A percentile compares a stretch with the other conserved stretches of the same genome.
These are phyloP conservation scores for Dunaliella primolecta DNA, from an alignment of 139 green algal genomes.

Conservation along the genomic window DNA sequence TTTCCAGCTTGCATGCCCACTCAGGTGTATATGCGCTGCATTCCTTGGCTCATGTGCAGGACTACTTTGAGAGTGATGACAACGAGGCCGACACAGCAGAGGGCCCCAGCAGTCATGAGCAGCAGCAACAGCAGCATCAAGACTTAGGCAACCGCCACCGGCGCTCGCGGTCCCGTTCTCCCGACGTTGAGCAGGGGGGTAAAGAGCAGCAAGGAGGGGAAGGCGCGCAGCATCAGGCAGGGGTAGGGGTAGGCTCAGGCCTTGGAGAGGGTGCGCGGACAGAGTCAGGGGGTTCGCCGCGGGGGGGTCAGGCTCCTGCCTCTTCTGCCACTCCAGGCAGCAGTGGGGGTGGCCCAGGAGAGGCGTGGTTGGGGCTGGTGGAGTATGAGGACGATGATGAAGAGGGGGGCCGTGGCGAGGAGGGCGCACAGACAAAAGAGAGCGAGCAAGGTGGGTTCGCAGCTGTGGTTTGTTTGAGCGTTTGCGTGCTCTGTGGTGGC, in stretches of 20 bases:
- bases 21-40: too few relatives aligned
- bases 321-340: not conserved
- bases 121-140: constrained; percentile 3
- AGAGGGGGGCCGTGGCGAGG: not conserved
- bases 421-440: too few relatives aligned
- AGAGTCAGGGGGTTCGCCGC: not conserved
- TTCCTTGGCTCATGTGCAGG: too few relatives aligned
- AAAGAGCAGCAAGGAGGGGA: not conserved
- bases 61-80: constrained; percentile 15
- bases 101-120: not conserved
- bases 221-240: constrained; percentile 1
- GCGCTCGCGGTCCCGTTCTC: not conserved
- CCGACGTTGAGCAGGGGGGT: not conserved
- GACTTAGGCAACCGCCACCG: not conserved
- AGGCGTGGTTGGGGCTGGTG: constrained; percentile 11
- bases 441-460: not conserved
- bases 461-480: not conserved
- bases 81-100: not conserved
- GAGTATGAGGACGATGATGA: constrained; percentile 34
- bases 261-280: not conserved
- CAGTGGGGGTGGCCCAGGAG: not conserved
- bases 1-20: too few relatives aligned
- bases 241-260: not conserved
- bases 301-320: not conserved
- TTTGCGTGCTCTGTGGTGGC: not conserved